A percentile compares a stretch with the other conserved stretches of the same genome.
Conservation (phyloP, 768 basidiomycete species). For the Amanita thiersii region DNA sequence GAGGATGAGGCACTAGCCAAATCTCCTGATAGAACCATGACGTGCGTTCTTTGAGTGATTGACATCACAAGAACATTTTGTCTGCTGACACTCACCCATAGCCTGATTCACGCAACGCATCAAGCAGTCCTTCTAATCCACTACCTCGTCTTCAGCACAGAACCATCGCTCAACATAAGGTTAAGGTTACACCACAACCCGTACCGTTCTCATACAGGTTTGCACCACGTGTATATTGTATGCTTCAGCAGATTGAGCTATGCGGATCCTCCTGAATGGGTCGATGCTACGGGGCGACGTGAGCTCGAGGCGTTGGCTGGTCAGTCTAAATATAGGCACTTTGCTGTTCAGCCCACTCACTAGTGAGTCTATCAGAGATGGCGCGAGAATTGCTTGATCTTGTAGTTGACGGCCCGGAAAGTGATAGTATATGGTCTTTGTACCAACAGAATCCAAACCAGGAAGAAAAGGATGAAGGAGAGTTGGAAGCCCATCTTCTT, state of each 20-base stretch:
- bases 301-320: constrained; percentile 42
- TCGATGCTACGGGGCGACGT: constrained; percentile 27
- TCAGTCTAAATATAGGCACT: constrained; percentile 20
- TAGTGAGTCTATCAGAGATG: constrained; percentile 31
- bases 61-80: too few species aligned
- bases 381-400: constrained; percentile 54
- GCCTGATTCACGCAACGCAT: constrained; percentile 40
- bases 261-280: constrained; percentile 57
- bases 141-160: constrained; percentile 46
- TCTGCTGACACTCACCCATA: constrained; percentile 16
- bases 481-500: constrained; percentile 44
- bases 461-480: constrained; percentile 43
- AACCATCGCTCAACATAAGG: constrained; percentile 43
- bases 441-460: constrained; percentile 40
- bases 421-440: constrained; percentile 56
- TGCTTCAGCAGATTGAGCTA: constrained; percentile 70
- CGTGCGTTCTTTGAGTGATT: too few species aligned
- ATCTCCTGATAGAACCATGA: constrained; percentile 24
- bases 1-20: constrained; percentile 38
- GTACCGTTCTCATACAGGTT: constrained; percentile 47
- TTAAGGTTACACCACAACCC: constrained; percentile 50
- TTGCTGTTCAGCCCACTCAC: constrained; percentile 4
- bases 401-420: constrained; percentile 67
- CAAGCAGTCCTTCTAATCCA: constrained; percentile 55
- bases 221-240: constrained; percentile 67